Conservation (phyloP, 1,139 yeast species). For the Cylindricascospora bacillispora region DNA sequence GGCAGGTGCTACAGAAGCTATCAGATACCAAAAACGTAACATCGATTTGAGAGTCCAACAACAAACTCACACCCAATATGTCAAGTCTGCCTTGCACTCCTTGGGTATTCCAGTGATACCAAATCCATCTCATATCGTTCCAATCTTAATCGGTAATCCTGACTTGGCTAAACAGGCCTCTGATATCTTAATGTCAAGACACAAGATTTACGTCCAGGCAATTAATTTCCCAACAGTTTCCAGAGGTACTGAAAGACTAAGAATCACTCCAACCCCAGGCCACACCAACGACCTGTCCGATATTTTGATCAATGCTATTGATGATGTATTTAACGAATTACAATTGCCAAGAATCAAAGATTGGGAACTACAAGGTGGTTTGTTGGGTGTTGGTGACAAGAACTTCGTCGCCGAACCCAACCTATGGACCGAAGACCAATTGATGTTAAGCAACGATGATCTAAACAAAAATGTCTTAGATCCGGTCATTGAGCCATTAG, state of each 20-base stretch:
- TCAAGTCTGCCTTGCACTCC: conserved; percentile 54
- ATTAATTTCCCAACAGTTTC: conserved; percentile 98
- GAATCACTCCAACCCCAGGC: conserved; percentile 98
- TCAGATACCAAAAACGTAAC: conserved; percentile 71
- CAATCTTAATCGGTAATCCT: conserved; percentile 90
- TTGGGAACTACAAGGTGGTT: conserved; percentile 73
- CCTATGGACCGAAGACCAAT: conserved; percentile 79
- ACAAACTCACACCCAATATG: conserved; percentile 76
- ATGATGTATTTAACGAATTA: conserved; percentile 65
- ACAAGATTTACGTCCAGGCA: conserved; percentile 90
- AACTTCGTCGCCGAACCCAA: conserved; percentile 34
- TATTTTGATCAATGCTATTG: conserved; percentile 64
- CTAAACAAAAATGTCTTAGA: conserved; percentile 53
- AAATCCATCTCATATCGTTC: conserved; percentile 94
- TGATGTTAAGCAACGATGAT: conserved; percentile 46
- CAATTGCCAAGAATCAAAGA: conserved; percentile 62
- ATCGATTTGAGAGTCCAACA: conserved; percentile 69
- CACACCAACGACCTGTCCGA: conserved; percentile 70
- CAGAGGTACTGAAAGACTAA: conserved; percentile 86
- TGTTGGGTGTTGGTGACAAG: conserved; percentile 71
- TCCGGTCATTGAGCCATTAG: conserved; percentile 47
- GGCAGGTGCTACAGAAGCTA: conserved; percentile 89
- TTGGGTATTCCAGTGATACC: conserved; percentile 92
- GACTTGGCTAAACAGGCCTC: conserved; percentile 84
- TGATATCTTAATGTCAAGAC: conserved; percentile 71